phyloP scores from a whole-genome alignment of 139 green algal species.

The Eudorina sp. region DNA sequence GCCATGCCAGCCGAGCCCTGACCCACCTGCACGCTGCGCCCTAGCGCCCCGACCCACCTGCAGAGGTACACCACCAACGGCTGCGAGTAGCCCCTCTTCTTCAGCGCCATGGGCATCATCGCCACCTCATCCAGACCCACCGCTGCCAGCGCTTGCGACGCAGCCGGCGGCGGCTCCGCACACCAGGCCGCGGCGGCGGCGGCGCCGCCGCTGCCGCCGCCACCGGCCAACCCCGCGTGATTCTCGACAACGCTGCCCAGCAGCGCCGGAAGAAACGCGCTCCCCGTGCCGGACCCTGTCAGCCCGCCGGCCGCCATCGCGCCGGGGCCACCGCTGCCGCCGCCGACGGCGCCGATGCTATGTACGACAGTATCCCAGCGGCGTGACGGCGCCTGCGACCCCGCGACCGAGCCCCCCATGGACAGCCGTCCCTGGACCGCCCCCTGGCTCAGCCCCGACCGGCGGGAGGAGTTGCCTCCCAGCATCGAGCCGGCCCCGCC shows the following conservation, averaged over 20 bases:
- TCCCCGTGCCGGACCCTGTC: too few relatives aligned
- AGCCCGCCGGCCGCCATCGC: too few relatives aligned
- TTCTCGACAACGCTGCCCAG: too few relatives aligned
- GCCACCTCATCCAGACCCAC: constrained; percentile 33
- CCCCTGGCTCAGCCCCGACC: background rate
- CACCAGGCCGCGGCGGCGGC: background rate
- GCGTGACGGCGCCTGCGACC: background rate
- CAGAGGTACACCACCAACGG: constrained; percentile 43
- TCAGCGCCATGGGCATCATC: constrained; percentile 29
- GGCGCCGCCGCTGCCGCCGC: background rate
- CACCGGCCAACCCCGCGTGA: too few relatives aligned
- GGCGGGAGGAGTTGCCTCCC: background rate
- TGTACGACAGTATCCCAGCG: background rate
- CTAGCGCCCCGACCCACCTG: background rate
- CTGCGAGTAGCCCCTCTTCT: constrained; percentile 30
- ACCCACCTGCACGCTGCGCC: background rate
- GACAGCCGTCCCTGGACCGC: background rate
- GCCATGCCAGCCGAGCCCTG: background rate
- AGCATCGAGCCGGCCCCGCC: background rate
- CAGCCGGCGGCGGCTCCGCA: background rate
- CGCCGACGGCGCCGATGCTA: background rate
- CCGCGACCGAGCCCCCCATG: background rate
- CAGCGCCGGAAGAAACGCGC: too few relatives aligned
- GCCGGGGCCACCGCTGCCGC: background rate
- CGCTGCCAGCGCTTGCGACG: background rate